Conservation (phyloP, 2,329 filamentous ascomycete genomes). For the Bipolaris oryzae region DNA sequence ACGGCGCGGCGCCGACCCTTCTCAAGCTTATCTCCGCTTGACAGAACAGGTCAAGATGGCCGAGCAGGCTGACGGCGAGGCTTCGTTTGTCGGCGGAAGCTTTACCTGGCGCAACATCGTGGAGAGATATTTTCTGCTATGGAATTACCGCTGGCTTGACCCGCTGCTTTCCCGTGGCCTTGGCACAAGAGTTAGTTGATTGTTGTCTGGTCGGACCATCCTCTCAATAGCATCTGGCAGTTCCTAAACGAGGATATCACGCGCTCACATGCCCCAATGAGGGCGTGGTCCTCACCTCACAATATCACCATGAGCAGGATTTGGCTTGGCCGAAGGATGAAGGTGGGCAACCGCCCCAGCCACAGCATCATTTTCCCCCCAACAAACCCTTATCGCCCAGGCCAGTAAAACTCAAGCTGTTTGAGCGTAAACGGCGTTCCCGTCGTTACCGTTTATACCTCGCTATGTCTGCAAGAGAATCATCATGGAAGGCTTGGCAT, state of each 20-base stretch:
- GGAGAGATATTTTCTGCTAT: neutral
- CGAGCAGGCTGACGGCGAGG: slow-evolving; percentile 7
- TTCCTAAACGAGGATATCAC: neutral
- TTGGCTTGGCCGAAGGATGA: neutral
- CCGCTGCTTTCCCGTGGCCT: slow-evolving; percentile 6
- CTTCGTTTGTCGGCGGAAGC: slow-evolving; percentile 12
- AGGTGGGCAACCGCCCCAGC: neutral
- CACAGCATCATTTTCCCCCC: neutral
- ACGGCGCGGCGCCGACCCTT: neutral
- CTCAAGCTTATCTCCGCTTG: slow-evolving; percentile 8
- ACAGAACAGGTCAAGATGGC: slow-evolving; percentile 12
- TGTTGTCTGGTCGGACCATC: neutral
- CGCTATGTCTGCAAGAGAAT: neutral
- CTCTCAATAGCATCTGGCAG: neutral
- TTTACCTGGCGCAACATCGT: slow-evolving; percentile 9
- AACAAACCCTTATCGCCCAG: neutral
- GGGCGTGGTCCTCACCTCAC: neutral
- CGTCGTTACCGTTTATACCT: too few species aligned
- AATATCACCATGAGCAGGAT: neutral
- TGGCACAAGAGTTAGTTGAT: slow-evolving; percentile 1
- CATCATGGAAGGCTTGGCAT: neutral
- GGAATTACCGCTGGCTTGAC: neutral
- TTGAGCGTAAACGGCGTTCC: too few species aligned
- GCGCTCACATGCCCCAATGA: neutral
- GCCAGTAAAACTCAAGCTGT: too few species aligned